phyloP scores from a whole-genome alignment of 805 yeast genomes.

The Zygoascus bituminiphila region DNA sequence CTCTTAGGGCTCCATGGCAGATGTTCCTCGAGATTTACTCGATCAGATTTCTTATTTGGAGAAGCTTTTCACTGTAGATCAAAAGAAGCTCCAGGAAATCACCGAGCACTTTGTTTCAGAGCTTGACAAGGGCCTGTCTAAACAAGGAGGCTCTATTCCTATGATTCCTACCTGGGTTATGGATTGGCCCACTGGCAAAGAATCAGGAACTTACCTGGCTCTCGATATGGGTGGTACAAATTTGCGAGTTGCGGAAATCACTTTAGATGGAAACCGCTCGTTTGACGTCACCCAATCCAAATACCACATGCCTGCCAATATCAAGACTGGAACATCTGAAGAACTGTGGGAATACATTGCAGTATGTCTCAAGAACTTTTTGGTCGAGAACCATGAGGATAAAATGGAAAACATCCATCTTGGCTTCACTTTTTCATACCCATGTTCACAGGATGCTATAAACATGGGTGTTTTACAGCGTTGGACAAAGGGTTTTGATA shows the following conservation, averaged over 20 bases:
- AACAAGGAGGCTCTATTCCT: slow-evolving; percentile 40
- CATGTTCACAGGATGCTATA: slow-evolving; percentile 64
- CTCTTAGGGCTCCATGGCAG: slow-evolving; percentile 47
- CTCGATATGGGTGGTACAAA: slow-evolving; percentile 97
- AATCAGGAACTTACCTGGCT: slow-evolving; percentile 83
- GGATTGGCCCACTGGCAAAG: slow-evolving; percentile 88
- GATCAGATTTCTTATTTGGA: slow-evolving; percentile 53
- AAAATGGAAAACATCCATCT: slow-evolving; percentile 51
- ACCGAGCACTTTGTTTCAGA: slow-evolving; percentile 71
- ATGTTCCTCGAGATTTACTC: slow-evolving; percentile 56
- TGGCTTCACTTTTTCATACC: slow-evolving; percentile 94
- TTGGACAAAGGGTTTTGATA: slow-evolving; percentile 98
- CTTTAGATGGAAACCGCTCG: slow-evolving; percentile 70
- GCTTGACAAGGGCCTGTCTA: slow-evolving; percentile 57
- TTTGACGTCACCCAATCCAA: slow-evolving; percentile 85
- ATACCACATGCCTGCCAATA: slow-evolving; percentile 63
- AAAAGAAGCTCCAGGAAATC: slow-evolving; percentile 53
- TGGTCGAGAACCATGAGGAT: slow-evolving; percentile 47
- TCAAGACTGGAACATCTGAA: slow-evolving; percentile 71
- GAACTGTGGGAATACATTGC: slow-evolving; percentile 85
- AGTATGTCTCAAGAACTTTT: slow-evolving; percentile 61
- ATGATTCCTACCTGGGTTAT: slow-evolving; percentile 97
- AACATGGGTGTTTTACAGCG: slow-evolving; percentile 82
- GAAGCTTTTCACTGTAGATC: slow-evolving; percentile 51
- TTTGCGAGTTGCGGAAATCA: slow-evolving; percentile 83